Evolutionary conservation across 768 basidiomycete species (phyloP).

Genomic region (Calocera cornea): DNA sequence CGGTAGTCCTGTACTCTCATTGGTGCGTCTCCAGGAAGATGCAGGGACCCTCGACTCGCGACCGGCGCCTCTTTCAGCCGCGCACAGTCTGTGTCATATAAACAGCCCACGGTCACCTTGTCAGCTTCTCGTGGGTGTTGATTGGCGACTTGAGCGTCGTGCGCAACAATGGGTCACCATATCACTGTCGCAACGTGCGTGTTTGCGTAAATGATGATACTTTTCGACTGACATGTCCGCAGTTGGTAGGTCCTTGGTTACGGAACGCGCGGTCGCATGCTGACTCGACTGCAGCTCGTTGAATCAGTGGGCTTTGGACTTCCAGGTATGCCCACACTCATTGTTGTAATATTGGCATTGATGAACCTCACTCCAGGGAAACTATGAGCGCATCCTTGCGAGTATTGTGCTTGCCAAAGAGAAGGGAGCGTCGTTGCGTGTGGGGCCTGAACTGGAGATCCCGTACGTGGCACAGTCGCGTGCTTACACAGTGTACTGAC

Average conservation of each 20-base stretch:
- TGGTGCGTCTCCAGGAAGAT: too few species aligned
- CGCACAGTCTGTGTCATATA: not conserved
- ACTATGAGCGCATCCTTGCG: slow-evolving; percentile 75
- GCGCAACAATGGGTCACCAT: slow-evolving; percentile 53
- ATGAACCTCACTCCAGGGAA: slow-evolving; percentile 45
- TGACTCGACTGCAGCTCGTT: slow-evolving; percentile 49
- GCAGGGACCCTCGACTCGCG: not conserved
- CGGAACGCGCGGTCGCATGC: slow-evolving; percentile 11
- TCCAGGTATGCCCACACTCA: slow-evolving; percentile 45
- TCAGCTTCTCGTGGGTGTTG: too few species aligned
- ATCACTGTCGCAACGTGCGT: slow-evolving; percentile 80
- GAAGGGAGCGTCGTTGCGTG: slow-evolving; percentile 76
- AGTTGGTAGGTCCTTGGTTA: slow-evolving; percentile 19
- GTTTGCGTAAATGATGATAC: not conserved
- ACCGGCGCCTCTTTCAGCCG: slow-evolving; percentile 4
- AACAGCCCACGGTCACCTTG: not conserved
- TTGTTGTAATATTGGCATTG: not conserved
- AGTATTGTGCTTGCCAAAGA: slow-evolving; percentile 82
- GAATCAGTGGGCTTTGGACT: slow-evolving; percentile 96
- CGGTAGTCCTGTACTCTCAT: too few species aligned
- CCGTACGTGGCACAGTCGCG: slow-evolving; percentile 38
- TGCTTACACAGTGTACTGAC: not conserved
- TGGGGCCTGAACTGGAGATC: slow-evolving; percentile 95
- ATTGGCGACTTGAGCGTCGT: not conserved
- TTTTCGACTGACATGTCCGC: slow-evolving; percentile 6